A percentile compares a stretch with the other conserved stretches of the same genome.
phyloP scores from a whole-genome alignment of 768 basidiomycete species.

The Lactarius psammicola region DNA sequence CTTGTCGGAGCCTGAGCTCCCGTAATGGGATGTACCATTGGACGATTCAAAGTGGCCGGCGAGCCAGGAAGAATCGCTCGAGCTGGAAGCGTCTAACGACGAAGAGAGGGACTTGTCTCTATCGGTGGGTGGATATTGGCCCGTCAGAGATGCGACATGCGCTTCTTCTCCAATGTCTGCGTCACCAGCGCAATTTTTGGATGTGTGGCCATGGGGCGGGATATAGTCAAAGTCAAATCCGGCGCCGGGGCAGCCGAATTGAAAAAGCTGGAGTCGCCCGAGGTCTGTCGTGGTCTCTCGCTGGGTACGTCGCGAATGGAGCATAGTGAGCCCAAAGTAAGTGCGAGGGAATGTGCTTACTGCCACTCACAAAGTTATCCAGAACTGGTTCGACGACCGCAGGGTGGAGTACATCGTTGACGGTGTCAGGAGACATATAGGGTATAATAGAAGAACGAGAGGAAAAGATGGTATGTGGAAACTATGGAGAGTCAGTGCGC shows the following conservation, averaged over 20 bases:
- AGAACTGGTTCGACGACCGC: not conserved
- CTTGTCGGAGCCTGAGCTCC: not conserved
- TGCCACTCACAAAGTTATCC: conserved; percentile 10
- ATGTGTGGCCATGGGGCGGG: not conserved
- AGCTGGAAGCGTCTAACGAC: not conserved
- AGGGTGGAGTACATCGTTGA: not conserved
- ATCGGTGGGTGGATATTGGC: too few relatives aligned
- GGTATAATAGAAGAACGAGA: not conserved
- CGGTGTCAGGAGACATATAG: not conserved
- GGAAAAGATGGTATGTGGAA: not conserved
- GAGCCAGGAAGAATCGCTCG: not conserved
- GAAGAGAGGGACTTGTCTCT: not conserved
- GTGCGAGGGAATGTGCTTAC: not conserved
- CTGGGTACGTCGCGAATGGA: not conserved
- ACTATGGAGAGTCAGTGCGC: not conserved
- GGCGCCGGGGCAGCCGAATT: not conserved
- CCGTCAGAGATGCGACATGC: not conserved
- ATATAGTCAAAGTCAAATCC: conserved; percentile 1
- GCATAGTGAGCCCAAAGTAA: not conserved
- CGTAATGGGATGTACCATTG: not conserved
- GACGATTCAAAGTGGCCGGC: not conserved
- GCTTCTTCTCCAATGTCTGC: not conserved
- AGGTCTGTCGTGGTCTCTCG: not conserved
- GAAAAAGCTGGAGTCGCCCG: not conserved
- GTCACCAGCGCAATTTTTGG: not conserved